Evolutionary conservation across 2,329 filamentous ascomycete species (phyloP).

Genomic region (Pyrenophora seminiperda): DNA sequence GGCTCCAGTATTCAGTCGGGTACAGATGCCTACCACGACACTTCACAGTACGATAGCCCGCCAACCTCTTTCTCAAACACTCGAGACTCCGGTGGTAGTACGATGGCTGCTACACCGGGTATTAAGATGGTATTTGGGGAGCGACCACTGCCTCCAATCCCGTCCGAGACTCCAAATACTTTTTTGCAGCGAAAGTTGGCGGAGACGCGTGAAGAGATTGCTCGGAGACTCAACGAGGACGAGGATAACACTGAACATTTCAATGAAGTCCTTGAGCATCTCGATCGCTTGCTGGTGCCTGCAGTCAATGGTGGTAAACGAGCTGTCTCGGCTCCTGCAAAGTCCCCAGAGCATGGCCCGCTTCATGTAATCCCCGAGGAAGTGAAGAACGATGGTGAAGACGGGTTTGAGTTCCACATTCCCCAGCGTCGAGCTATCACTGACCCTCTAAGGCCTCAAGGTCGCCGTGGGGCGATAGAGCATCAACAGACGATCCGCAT

Average conservation of each 20-base stretch:
- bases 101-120: conserved; percentile 35
- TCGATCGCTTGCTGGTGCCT: conserved; percentile 63
- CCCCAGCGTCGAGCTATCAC: conserved; percentile 50
- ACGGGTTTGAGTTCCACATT: conserved; percentile 36
- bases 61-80: conserved; percentile 55
- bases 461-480: conserved; percentile 32
- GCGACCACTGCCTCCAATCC: conserved; percentile 54
- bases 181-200: conserved; percentile 61
- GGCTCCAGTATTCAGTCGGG: conserved; percentile 55
- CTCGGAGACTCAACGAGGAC: conserved; percentile 56
- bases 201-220: conserved; percentile 63
- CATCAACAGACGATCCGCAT: conserved; percentile 60
- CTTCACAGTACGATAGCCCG: conserved; percentile 57
- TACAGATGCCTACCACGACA: conserved; percentile 23
- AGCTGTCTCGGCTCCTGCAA: conserved; percentile 53
- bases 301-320: conserved; percentile 45
- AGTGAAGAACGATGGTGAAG: conserved; percentile 45
- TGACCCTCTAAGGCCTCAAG: conserved; percentile 47
- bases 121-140: conserved; percentile 40
- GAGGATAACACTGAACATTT: conserved; percentile 57
- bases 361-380: conserved; percentile 61
- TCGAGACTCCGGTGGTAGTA: conserved; percentile 42
- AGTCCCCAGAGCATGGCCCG: conserved; percentile 39
- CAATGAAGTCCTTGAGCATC: conserved; percentile 64
- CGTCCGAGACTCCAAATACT: conserved; percentile 56